Evolutionary conservation across 352 stramenopile species (phyloP), one percentile per base, ranked within the genome.

Genomic region (Globisporangium parvum): DNA sequence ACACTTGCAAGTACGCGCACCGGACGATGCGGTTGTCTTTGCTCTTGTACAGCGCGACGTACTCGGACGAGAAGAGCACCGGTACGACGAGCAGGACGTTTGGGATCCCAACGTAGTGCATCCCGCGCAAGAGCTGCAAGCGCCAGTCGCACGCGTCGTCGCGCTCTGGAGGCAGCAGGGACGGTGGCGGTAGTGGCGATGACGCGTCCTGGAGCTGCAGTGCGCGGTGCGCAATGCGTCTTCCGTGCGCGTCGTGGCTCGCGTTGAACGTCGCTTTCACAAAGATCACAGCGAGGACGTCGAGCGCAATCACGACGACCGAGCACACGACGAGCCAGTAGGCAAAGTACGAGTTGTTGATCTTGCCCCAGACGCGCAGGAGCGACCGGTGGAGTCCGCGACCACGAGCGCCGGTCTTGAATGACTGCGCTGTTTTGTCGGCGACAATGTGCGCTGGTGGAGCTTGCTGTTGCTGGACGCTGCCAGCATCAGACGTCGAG

Each of bases 281-380:
- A 35, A 86, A 64, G 24, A 70, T 55, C 31, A 79, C 50, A 1
- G 75, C 67, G 20, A 85, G 48, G 5, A 69, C 41, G 11, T 85
- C 73, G 17, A 87, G 60, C 26, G 74, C 48, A 23, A 72, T 59
- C 42, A 87, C 70, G 37, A 70, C 67, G 6, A 84, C 40, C 23
- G 78, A 87, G 59, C 75, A 82, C 6, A 69, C 56, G 15, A 85
- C 74, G n/a, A 88, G 70, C 76, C 78, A 87, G 11, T 76, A 73
- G 1, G 75, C 76, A 51, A 87, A 88, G 68, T 87, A 88, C 59
- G 78, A 88, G 48, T 88, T 88, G 35, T 75, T 57, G 40, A 88
- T 64, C 31, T 75, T 70, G 37, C 71, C 72, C 24, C 71, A 61
- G 53, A 69, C 65, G 33, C 46, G 59, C 46, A 67, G 40, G 3